A percentile compares a stretch with the other conserved stretches of the same genome.
Conservation (phyloP, 2,329 filamentous ascomycete species). For the Alternaria arborescens region DNA sequence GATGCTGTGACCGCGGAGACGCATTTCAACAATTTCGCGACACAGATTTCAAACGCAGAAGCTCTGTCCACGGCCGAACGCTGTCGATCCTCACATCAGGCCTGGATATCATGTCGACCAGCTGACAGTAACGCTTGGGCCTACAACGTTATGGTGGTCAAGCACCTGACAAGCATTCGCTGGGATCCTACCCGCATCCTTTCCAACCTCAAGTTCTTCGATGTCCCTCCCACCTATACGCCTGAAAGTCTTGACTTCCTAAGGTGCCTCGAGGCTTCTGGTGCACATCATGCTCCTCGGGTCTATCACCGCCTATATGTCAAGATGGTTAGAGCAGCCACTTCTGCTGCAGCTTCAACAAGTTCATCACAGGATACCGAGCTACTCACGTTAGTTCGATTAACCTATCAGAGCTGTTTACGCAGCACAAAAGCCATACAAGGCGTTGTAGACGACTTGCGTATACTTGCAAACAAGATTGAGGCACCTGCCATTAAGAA, state of each 20-base stretch:
- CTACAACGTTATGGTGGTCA: slow-evolving; percentile 22
- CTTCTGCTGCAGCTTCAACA: slow-evolving; percentile 3
- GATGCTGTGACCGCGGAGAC: not conserved
- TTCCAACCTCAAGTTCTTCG: slow-evolving; percentile 9
- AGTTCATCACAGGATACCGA: slow-evolving; percentile 15
- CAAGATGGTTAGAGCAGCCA: slow-evolving; percentile 20
- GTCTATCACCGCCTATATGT: slow-evolving; percentile 17
- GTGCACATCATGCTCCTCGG: not conserved
- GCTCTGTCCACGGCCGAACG: not conserved
- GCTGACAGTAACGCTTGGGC: slow-evolving; percentile 9
- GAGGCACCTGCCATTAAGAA: slow-evolving; percentile 1
- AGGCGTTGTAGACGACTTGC: slow-evolving; percentile 2
- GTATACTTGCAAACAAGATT: slow-evolving; percentile 20
- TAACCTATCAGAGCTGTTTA: slow-evolving; percentile 21
- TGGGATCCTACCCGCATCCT: slow-evolving; percentile 20
- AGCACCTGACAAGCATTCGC: slow-evolving; percentile 17
- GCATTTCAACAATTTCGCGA: slow-evolving; percentile 22
- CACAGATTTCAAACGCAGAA: slow-evolving; percentile 6
- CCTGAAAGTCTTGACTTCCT: slow-evolving; percentile 21
- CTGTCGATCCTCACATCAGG: slow-evolving; percentile 3
- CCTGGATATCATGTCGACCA: slow-evolving; percentile 19
- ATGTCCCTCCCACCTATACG: slow-evolving; percentile 20
- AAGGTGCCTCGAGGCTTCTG: slow-evolving; percentile 18
- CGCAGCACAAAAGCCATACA: not conserved
- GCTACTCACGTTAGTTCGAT: slow-evolving; percentile 23